Evolutionary conservation across 768 basidiomycete genomes (phyloP), one percentile per base, ranked within the genome.

Genomic region (Collybia sp.): DNA sequence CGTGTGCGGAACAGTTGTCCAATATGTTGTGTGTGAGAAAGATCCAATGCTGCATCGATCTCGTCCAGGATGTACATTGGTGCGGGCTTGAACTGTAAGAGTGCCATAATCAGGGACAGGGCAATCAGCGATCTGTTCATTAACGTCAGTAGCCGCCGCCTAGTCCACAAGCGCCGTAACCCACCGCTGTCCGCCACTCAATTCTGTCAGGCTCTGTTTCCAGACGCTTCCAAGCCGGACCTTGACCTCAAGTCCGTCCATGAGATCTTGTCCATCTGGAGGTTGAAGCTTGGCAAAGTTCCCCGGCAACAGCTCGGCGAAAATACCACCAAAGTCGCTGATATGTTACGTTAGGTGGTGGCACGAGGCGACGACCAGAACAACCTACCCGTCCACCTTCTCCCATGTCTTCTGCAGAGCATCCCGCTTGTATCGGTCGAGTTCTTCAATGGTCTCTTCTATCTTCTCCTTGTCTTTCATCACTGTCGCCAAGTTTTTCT

Each of bases 61-160:
- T 99, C 96, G 67, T 99, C 96, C 8, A 99, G 79, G 60, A 99
- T 99, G 65, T 98, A 98, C 92, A 98, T 93, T 2, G 93, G 95
- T 12, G 95, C 94, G 6, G 95, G 94, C 60, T 97, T 97, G 77
- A 97, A 97, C 62, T 97, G 93, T n/a, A 98, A 82, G 13, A 99
- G 80, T 0, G 96, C 88, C 93, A 99, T 95, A 71, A 98, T 98
- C 33, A 99, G 76, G 11, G 95, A 98, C 1, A 99, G 79, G 0
- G 96, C 96, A 58, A 99, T 98, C 53, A 99, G 77, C 0, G 96
- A 99, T 53, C 94, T 98, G 55, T 17, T 35, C 33, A 25, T 36
- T 19, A 37, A 12, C 11, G 9, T 35, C 32, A 20, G 12, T 4
- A 17, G 30, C 16, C 41, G 15, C 40, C 6, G 32, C 45, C 17